A percentile compares a stretch with the other conserved stretches of the same genome.
Evolutionary conservation across 148 eudicot genomes (phyloP).

Genomic region (Limonium bicolor): DNA sequence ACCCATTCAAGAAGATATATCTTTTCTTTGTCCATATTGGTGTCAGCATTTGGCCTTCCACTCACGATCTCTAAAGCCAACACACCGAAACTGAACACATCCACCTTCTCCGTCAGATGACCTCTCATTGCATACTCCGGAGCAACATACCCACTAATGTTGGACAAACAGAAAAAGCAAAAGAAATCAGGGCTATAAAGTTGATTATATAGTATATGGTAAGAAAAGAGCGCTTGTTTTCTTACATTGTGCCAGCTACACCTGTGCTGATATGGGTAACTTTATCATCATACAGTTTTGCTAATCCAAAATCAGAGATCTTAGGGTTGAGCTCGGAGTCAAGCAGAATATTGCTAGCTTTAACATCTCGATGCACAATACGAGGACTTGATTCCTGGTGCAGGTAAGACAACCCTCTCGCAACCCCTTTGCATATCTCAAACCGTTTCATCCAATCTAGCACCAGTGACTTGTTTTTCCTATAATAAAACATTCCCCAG

Average conservation of each 20-base stretch:
- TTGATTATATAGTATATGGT: too few species aligned
- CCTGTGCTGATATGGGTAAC: constrained; percentile 79
- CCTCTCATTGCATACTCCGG: constrained; percentile 96
- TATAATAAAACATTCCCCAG: constrained; percentile 21
- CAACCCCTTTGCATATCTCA: constrained; percentile 80
- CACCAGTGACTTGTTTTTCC: constrained; percentile 12
- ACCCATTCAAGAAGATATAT: constrained; percentile 92
- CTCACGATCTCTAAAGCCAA: constrained; percentile 70
- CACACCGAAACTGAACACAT: constrained; percentile 82
- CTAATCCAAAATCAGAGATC: constrained; percentile 93
- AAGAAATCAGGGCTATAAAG: neutral
- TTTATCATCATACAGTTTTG: constrained; percentile 84
- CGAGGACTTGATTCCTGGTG: constrained; percentile 69
- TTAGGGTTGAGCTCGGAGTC: constrained; percentile 67
- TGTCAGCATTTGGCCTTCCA: constrained; percentile 66
- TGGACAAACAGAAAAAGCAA: neutral
- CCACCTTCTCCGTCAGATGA: constrained; percentile 84
- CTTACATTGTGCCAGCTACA: constrained; percentile 92
- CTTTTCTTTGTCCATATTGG: constrained; percentile 35
- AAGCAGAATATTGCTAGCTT: constrained; percentile 82
- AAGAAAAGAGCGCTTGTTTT: neutral
- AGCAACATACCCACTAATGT: constrained; percentile 71
- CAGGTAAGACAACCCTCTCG: constrained; percentile 73
- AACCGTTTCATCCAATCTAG: constrained; percentile 66
- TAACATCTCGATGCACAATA: constrained; percentile 84